Evolutionary conservation across 163 green algal species (phyloP).

Genomic region (Volvox carteri): DNA sequence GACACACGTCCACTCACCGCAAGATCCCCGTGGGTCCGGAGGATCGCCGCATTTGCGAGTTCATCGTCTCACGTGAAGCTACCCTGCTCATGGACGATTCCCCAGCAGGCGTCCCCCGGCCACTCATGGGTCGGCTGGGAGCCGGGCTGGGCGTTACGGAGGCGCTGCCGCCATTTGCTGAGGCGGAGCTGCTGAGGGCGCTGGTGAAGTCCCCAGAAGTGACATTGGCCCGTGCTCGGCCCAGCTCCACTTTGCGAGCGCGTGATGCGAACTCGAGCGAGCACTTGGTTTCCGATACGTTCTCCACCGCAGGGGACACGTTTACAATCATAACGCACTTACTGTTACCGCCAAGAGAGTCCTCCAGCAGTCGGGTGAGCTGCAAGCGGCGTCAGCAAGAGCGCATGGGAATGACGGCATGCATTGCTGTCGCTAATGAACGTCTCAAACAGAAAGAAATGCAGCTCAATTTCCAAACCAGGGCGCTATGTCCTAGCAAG

Average conservation of each 20-base stretch:
- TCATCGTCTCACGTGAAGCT: conserved; percentile 5
- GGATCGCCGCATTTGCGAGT: neutral
- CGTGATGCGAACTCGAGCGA: conserved; percentile 79
- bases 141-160: conserved; percentile 1
- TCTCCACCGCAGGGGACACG: conserved; percentile 70
- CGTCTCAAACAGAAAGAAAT: no score
- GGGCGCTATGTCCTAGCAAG: no score
- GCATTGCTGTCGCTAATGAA: no score
- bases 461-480: no score
- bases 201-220: neutral
- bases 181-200: neutral
- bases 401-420: no score
- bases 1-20: conserved; percentile 12
- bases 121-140: conserved; percentile 9
- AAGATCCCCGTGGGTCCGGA: neutral
- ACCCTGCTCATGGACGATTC: conserved; percentile 32
- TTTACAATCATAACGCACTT: conserved; percentile 84
- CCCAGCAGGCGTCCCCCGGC: conserved; percentile 3
- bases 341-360: conserved; percentile 74
- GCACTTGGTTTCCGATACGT: conserved; percentile 77
- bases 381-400: conserved; percentile 30
- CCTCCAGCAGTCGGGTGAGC: conserved; percentile 75
- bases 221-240: conserved; percentile 48
- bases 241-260: conserved; percentile 74
- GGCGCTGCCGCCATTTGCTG: neutral